Percentiles rank a stretch among this genome's conserved stretches.
Evolutionary conservation across 2,329 filamentous ascomycete species (phyloP).

Genomic region (Teratosphaeria viscida): DNA sequence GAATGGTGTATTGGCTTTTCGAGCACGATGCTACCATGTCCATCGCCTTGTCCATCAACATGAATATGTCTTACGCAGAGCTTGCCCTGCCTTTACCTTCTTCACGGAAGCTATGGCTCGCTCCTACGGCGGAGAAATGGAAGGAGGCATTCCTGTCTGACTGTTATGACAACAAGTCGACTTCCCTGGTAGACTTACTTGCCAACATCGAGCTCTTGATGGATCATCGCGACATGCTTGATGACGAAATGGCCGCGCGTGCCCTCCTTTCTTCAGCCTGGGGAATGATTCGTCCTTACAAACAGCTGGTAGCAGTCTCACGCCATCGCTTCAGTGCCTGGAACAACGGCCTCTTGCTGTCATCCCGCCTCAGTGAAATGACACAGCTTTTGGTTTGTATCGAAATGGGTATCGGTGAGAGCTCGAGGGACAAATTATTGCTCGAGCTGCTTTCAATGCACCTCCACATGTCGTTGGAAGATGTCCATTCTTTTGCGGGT

Average conservation of each 20-base stretch:
- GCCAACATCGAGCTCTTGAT: neutral
- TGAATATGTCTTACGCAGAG: neutral
- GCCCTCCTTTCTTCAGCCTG: neutral
- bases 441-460: conserved; percentile 48
- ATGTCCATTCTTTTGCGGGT: conserved; percentile 54
- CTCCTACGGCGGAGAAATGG: conserved; percentile 52
- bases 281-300: neutral
- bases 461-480: conserved; percentile 50
- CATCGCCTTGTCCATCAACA: neutral
- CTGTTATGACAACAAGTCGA: neutral
- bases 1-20: neutral
- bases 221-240: neutral
- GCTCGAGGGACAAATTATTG: conserved; percentile 18
- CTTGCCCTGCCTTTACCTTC: conserved; percentile 28
- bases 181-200: neutral
- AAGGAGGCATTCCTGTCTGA: conserved; percentile 39
- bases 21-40: neutral
- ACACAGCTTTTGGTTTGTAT: neutral
- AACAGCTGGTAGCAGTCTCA: neutral
- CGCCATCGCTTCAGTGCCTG: neutral
- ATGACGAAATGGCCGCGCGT: neutral
- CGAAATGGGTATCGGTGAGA: neutral
- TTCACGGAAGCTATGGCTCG: conserved; percentile 52
- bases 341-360: neutral
- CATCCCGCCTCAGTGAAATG: neutral